phyloP scores from a whole-genome alignment of 768 basidiomycete species.

The Multifurca ochricompacta region DNA sequence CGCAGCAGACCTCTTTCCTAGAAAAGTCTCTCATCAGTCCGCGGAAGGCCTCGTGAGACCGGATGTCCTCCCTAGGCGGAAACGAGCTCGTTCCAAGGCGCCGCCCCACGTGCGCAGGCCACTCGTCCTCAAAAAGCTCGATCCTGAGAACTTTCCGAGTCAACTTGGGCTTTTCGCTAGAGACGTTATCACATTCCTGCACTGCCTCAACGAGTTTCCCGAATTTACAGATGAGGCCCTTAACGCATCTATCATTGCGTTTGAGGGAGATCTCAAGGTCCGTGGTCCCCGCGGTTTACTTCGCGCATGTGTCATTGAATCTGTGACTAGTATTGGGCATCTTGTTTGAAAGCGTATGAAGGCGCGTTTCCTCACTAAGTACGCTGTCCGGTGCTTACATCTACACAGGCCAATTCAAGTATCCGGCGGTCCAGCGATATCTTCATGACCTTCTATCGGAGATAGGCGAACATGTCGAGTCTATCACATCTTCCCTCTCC shows the following conservation, averaged over 20 bases:
- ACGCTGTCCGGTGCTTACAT: constrained; percentile 1
- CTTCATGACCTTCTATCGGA: constrained; percentile 68
- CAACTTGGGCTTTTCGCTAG: constrained; percentile 54
- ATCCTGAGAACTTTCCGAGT: constrained; percentile 57
- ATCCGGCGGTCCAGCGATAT: constrained; percentile 65
- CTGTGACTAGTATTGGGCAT: constrained; percentile 57
- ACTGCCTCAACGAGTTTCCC: constrained; percentile 70
- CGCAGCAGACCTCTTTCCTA: constrained; percentile 68
- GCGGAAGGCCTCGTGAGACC: constrained; percentile 34
- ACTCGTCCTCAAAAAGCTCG: constrained; percentile 46
- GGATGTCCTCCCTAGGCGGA: constrained; percentile 28
- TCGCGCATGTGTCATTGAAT: background rate
- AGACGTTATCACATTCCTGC: constrained; percentile 61
- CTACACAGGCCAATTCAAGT: constrained; percentile 55
- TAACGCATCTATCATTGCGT: constrained; percentile 57
- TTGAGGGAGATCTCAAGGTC: constrained; percentile 65
- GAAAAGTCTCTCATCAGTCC: constrained; percentile 44
- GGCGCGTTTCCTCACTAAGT: constrained; percentile 30
- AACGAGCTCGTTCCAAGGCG: constrained; percentile 29
- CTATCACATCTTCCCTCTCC: constrained; percentile 55
- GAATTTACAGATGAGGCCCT: constrained; percentile 69
- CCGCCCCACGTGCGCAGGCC: constrained; percentile 46
- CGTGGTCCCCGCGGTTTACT: constrained; percentile 17
- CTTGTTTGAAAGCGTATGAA: constrained; percentile 56
- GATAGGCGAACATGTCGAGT: constrained; percentile 68